These are phyloP conservation scores for Didymella pinodella DNA, from an alignment of 2,329 filamentous ascomycete species.

Conservation along the genomic window DNA sequence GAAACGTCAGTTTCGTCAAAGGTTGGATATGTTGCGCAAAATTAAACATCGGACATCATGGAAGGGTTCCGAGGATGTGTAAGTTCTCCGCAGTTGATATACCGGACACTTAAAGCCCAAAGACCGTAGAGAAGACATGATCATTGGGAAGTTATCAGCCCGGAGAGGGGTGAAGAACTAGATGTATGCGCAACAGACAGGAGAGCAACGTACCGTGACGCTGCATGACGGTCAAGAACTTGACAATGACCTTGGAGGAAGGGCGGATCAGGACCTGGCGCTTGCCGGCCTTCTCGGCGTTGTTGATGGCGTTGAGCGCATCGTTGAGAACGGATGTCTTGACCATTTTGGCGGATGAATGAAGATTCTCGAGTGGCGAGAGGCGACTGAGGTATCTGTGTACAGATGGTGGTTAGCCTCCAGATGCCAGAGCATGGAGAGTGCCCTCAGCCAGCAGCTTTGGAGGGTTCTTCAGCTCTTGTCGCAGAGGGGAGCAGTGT, in stretches of 20 bases:
- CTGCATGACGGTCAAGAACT: conserved; percentile 99
- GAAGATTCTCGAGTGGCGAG: conserved; percentile 80
- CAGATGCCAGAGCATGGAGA: conserved; percentile 72
- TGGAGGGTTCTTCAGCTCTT: conserved; percentile 74
- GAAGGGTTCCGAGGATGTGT: conserved; percentile 84
- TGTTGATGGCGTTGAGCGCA: conserved; percentile 99
- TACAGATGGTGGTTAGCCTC: conserved; percentile 62
- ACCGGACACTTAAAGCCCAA: conserved; percentile 99
- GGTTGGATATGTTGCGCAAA: conserved; percentile 84
- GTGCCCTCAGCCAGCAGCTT: conserved; percentile 65
- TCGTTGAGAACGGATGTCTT: conserved; percentile 99
- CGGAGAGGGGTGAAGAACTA: conserved; percentile 63
- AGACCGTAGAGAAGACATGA: conserved; percentile 82
- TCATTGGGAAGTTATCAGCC: conserved; percentile 99
- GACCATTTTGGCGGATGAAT: conserved; percentile 86
- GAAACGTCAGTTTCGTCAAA: conserved; percentile 23
- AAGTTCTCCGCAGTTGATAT: conserved; percentile 91
- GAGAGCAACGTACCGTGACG: conserved; percentile 83
- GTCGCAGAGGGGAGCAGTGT: conserved; percentile 58
- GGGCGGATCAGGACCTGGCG: conserved; percentile 98
- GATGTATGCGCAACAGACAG: conserved; percentile 22
- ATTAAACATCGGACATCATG: conserved; percentile 92
- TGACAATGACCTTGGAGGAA: conserved; percentile 99
- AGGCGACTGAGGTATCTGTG: conserved; percentile 68
- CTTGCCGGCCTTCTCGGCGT: conserved; percentile 99